Conservation (phyloP, 2,329 filamentous ascomycete species). For the Aspergillus novoparasiticus region DNA sequence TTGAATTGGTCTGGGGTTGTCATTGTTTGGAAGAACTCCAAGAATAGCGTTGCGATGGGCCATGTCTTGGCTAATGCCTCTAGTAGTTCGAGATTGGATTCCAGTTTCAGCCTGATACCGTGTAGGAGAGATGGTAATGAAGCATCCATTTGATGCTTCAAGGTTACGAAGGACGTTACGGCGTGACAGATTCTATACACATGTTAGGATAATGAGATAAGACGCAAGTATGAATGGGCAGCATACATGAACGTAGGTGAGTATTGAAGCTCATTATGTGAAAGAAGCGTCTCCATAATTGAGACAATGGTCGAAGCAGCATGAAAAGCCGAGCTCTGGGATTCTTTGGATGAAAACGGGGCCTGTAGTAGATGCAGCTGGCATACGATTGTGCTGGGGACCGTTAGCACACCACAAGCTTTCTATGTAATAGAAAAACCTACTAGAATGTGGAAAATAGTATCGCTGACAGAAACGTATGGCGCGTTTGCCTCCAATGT, state of each 20-base stretch:
- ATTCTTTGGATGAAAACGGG: slow-evolving; percentile 6
- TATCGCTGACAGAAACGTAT: slow-evolving; percentile 12
- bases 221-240: neutral
- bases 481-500: slow-evolving; percentile 12
- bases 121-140: slow-evolving; percentile 17
- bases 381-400: slow-evolving; percentile 16
- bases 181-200: slow-evolving; percentile 15
- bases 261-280: slow-evolving; percentile 12
- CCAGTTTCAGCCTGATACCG: slow-evolving; percentile 12
- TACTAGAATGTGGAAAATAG: slow-evolving; percentile 16
- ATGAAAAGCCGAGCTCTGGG: slow-evolving; percentile 16
- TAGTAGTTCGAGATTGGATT: slow-evolving; percentile 14
- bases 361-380: slow-evolving; percentile 14
- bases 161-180: slow-evolving; percentile 16
- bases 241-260: slow-evolving; percentile 13
- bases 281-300: slow-evolving; percentile 16
- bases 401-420: neutral
- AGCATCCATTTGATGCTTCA: slow-evolving; percentile 14
- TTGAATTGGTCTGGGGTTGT: slow-evolving; percentile 8
- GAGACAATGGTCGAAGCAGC: slow-evolving; percentile 17
- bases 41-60: slow-evolving; percentile 15
- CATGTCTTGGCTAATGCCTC: slow-evolving; percentile 12
- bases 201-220: neutral
- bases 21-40: slow-evolving; percentile 15
- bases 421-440: neutral